Base-by-base conservation (phyloP, 1,139 yeast species). In the Diutina pseudorugosa region DNA sequence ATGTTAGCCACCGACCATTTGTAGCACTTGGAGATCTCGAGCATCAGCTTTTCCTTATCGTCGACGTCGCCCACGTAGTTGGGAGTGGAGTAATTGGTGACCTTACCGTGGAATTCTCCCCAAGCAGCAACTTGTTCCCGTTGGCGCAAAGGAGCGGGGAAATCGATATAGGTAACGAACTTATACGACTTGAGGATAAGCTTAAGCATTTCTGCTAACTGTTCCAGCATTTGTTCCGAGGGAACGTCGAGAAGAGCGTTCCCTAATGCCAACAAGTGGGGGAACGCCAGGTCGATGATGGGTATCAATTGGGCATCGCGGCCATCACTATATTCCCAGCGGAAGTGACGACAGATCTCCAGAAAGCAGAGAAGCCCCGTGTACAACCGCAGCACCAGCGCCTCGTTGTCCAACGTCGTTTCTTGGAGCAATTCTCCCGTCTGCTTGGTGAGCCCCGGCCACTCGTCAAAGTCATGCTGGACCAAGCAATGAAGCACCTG, bases 1-100 rank as follows among this genome's bases (percentile, higher is more conserved):
- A 91, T 66, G 63, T 89, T 89, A 41, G 89, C 90, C 61, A 83
- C 82, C 0, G 95, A 80, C 97, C 98, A 91, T 65, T 93, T 93
- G 66, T 89, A 87, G 57, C 93, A 79, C 65, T 89, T 91, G 41
- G 77, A 66, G 47, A 72, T 62, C 58, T 74, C 76, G 16, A 72
- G 60, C 53, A 45, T 45, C 40, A 25, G 30, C 30, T 45, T 45
- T 11, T 45, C 49, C 12, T 68, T 63, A 51, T 68, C 61, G 56
- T 65, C 68, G 51, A 73, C 77, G 55, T 65, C 54, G 16, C 52
- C 44, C 54, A 75, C 59, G 54, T 75, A 73, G 3, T 56, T 50
- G 2, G 95, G 89, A 7, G 85, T 69, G 1, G 72, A 72, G 70
- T 80, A 76, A 58, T 80, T 82, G 51, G 88, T 78, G 4, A 88